Evolutionary conservation across 2,329 filamentous ascomycete species (phyloP).

Genomic region (Paradendryphiella salina): DNA sequence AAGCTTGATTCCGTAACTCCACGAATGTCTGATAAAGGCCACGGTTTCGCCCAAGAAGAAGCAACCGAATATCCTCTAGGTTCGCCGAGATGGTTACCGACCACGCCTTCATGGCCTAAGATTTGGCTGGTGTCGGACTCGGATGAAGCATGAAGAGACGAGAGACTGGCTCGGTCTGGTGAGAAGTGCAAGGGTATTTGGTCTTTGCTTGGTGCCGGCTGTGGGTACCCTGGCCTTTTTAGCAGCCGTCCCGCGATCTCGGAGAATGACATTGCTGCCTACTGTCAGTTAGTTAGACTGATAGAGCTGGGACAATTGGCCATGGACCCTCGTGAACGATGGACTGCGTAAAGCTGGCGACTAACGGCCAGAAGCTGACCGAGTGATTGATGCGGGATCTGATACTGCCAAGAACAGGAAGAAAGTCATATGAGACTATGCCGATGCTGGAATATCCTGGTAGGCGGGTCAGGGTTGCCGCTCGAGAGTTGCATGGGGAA

Average conservation of each 20-base stretch:
- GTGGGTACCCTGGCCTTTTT: constrained; percentile 41
- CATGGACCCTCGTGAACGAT: constrained; percentile 25
- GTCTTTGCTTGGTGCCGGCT: constrained; percentile 28
- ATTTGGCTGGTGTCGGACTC: constrained; percentile 16
- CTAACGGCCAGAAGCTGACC: constrained; percentile 36
- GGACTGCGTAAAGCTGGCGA: constrained; percentile 30
- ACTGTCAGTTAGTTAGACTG: constrained; percentile 25
- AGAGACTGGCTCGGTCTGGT: constrained; percentile 21
- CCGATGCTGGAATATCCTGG: constrained; percentile 45
- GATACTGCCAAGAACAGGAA: constrained; percentile 42
- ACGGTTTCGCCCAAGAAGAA: constrained; percentile 42
- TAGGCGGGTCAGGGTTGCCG: constrained; percentile 30
- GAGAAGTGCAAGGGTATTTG: constrained; percentile 20
- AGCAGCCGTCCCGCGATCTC: constrained; percentile 41
- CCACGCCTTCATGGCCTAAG: constrained; percentile 30
- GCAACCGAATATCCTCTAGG: constrained; percentile 28
- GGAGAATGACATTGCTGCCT: constrained; percentile 36
- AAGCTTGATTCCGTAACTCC: constrained; percentile 56
- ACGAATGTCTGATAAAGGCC: constrained; percentile 55
- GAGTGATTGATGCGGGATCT: constrained; percentile 42
- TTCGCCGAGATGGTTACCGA: constrained; percentile 31
- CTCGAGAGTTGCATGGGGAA: constrained; percentile 29
- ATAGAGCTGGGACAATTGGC: constrained; percentile 4
- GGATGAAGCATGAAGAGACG: constrained; percentile 15
- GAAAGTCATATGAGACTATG: constrained; percentile 47